Conservation (phyloP, 2,329 filamentous ascomycete species). For the Graphilbum fragrans region DNA sequence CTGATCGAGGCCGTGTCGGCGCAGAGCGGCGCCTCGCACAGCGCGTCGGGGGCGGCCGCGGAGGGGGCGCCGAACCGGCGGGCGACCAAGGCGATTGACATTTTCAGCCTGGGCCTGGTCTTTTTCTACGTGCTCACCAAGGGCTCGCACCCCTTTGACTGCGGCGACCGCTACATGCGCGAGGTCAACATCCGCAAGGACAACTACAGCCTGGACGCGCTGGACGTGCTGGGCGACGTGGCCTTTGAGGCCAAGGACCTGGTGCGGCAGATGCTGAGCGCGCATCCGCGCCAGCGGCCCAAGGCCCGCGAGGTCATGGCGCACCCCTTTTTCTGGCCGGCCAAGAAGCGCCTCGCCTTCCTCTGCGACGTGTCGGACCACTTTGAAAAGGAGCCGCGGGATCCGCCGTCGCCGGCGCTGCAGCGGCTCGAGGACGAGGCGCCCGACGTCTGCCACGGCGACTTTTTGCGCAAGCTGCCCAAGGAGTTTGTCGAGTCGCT, state of each 20-base stretch:
- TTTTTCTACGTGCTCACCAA: conserved; percentile 98
- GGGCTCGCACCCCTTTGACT: conserved; percentile 86
- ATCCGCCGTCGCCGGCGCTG: conserved; percentile 63
- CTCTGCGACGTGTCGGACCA: conserved; percentile 95
- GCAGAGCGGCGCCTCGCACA: conserved; percentile 37
- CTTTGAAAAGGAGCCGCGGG: conserved; percentile 83
- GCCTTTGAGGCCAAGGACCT: conserved; percentile 80
- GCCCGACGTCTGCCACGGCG: conserved; percentile 43
- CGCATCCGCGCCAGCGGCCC: conserved; percentile 47
- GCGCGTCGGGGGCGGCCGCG: conserved; percentile 22
- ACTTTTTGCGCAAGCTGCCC: conserved; percentile 69
- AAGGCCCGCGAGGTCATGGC: conserved; percentile 69
- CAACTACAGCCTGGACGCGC: conserved; percentile 56
- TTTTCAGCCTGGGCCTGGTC: conserved; percentile 93
- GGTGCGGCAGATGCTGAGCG: conserved; percentile 63
- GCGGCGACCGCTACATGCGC: conserved; percentile 86
- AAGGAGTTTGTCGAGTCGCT: conserved; percentile 77
- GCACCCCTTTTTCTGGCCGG: conserved; percentile 93
- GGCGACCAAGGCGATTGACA: conserved; percentile 91
- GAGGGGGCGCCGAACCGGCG: conserved; percentile 56
- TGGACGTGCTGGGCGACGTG: conserved; percentile 70
- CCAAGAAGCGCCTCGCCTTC: conserved; percentile 81
- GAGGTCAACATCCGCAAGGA: conserved; percentile 96
- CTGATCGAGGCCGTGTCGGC: conserved; percentile 35
- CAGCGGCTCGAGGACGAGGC: conserved; percentile 43